Evolutionary conservation across 1,284 basidiomycete species (phyloP).

Genomic region (Austroboletus novae-zelandiae): DNA sequence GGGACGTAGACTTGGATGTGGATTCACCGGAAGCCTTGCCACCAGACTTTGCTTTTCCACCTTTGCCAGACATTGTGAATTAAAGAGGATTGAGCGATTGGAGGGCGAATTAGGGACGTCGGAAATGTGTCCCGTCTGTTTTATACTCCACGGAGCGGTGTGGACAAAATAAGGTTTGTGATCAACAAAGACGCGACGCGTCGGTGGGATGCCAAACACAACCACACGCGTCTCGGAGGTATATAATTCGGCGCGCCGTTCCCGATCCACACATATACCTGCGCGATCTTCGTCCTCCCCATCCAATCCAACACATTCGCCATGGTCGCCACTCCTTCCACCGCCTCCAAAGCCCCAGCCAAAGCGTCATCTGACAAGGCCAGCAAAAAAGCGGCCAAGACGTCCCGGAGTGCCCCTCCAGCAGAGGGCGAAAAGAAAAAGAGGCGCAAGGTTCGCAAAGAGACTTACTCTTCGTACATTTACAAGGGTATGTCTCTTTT

Average conservation of each 20-base stretch:
- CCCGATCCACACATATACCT: constrained; percentile 3
- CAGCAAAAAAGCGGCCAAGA: constrained; percentile 81
- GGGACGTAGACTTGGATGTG: constrained; percentile 60
- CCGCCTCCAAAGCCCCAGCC: constrained; percentile 82
- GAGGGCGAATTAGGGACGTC: constrained; percentile 3
- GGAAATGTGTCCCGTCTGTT: constrained; percentile 5
- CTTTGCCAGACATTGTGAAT: constrained; percentile 49
- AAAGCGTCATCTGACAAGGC: constrained; percentile 74
- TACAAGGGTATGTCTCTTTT: constrained; percentile 67
- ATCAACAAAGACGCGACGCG: constrained; percentile 40
- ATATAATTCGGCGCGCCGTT: constrained; percentile 18
- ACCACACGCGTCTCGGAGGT: constrained; percentile 38
- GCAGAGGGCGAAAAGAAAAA: constrained; percentile 81
- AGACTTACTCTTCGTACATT: constrained; percentile 93
- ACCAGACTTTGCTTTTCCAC: constrained; percentile 63
- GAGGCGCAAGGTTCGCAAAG: constrained; percentile 84
- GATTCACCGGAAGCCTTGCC: constrained; percentile 52
- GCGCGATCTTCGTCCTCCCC: neutral
- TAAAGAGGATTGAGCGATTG: neutral
- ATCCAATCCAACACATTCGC: constrained; percentile 47
- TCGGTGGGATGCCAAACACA: constrained; percentile 36
- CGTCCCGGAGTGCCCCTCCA: constrained; percentile 52
- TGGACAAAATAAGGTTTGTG: constrained; percentile 29
- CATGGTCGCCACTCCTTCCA: constrained; percentile 43
- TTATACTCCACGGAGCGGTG: constrained; percentile 28